Percentiles rank a stretch among this genome's conserved stretches.
phyloP scores from a whole-genome alignment of 192 early-diverging fungal genomes.

The Backusella psychrophila region DNA sequence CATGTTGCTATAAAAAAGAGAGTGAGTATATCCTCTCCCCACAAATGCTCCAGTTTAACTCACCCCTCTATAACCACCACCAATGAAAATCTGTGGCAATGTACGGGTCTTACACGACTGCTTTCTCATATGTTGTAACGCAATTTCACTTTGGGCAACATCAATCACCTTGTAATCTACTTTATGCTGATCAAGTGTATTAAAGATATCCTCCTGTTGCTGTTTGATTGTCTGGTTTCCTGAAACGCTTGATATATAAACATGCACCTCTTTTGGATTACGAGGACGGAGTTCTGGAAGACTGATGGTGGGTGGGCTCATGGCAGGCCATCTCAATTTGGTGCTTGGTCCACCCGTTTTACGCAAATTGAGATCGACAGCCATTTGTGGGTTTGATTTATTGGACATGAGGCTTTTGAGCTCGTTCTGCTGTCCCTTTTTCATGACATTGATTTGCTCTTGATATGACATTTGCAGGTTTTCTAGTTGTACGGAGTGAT shows the following conservation, averaged over 20 bases:
- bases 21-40: not conserved
- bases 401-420: conserved; percentile 3
- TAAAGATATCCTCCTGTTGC: conserved; percentile 24
- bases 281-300: conserved; percentile 12
- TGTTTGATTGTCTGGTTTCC: conserved; percentile 22
- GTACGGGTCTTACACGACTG: conserved; percentile 16
- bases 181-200: not conserved
- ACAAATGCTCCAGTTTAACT: not conserved
- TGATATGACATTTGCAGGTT: conserved; percentile 25
- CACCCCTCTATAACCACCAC: conserved; percentile 19
- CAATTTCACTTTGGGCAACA: conserved; percentile 28
- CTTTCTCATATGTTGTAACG: conserved; percentile 30
- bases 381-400: not conserved
- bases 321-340: conserved; percentile 9
- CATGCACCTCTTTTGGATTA: conserved; percentile 18
- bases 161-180: conserved; percentile 27
- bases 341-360: conserved; percentile 11
- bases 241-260: conserved; percentile 31
- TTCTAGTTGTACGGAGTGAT: conserved; percentile 27
- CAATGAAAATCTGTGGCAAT: conserved; percentile 30
- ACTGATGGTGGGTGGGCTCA: not conserved
- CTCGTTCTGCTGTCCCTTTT: conserved; percentile 27
- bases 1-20: conserved; percentile 14
- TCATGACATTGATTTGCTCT: conserved; percentile 24
- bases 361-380: not conserved